A percentile compares a stretch with the other conserved stretches of the same genome.
These are phyloP conservation scores for Aspergillus kassunensis DNA, from an alignment of 495 filamentous ascomycete genomes.

Conservation along the genomic window DNA sequence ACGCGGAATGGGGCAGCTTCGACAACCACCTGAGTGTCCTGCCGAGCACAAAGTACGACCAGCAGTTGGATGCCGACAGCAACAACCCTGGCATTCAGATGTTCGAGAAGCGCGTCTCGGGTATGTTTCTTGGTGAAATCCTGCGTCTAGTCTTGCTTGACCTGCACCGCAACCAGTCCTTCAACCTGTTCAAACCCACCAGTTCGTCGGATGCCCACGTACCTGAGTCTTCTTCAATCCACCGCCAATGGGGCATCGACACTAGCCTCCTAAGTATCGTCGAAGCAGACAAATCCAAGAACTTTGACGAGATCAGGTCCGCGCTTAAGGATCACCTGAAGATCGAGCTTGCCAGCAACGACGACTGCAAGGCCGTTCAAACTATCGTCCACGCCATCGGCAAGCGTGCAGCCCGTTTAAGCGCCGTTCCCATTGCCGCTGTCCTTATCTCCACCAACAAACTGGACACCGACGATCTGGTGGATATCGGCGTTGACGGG, in stretches of 20 bases:
- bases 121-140: slow-evolving; percentile 98
- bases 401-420: slow-evolving; percentile 81
- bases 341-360: slow-evolving; percentile 62
- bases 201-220: slow-evolving; percentile 69
- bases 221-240: slow-evolving; percentile 59
- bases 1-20: slow-evolving; percentile 98
- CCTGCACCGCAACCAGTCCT: slow-evolving; percentile 55
- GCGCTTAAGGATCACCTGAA: slow-evolving; percentile 72
- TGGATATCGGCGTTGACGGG: slow-evolving; percentile 91
- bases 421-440: slow-evolving; percentile 80
- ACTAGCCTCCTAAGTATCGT: slow-evolving; percentile 80
- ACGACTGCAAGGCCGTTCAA: slow-evolving; percentile 82
- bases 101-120: slow-evolving; percentile 97
- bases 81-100: slow-evolving; percentile 96
- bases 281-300: slow-evolving; percentile 64
- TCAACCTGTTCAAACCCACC: slow-evolving; percentile 66
- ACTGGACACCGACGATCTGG: slow-evolving; percentile 57
- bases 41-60: slow-evolving; percentile 81
- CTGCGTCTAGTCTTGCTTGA: slow-evolving; percentile 70
- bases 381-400: slow-evolving; percentile 77
- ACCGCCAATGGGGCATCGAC: slow-evolving; percentile 83
- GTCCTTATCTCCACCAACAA: slow-evolving; percentile 72
- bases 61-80: slow-evolving; percentile 68
- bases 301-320: slow-evolving; percentile 62
- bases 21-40: slow-evolving; percentile 87